A percentile compares a stretch with the other conserved stretches of the same genome.
Conservation (phyloP, 2,329 filamentous ascomycete species). For the Arthrobotrys pseudoclavata region DNA sequence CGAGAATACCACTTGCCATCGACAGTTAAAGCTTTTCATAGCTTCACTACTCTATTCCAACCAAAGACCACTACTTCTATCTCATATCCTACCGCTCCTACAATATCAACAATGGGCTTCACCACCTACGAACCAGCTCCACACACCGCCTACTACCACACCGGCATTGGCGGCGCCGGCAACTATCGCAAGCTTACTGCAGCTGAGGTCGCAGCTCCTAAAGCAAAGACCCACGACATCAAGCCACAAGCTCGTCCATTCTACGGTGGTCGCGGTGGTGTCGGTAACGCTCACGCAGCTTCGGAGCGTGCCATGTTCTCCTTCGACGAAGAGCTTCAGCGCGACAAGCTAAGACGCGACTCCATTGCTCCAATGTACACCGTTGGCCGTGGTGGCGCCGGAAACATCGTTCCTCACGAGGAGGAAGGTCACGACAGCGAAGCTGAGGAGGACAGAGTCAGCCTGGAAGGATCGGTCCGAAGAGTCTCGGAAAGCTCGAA, state of each 20-base stretch:
- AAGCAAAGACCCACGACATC: slow-evolving; percentile 67
- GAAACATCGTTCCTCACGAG: slow-evolving; percentile 69
- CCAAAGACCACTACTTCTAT: not conserved
- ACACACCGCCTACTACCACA: slow-evolving; percentile 68
- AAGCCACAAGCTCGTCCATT: slow-evolving; percentile 70
- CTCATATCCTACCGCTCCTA: slow-evolving; percentile 34
- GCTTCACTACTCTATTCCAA: slow-evolving; percentile 35
- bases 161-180: slow-evolving; percentile 71
- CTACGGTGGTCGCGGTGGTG: slow-evolving; percentile 77
- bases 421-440: slow-evolving; percentile 58
- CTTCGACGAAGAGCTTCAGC: slow-evolving; percentile 77
- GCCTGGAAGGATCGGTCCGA: slow-evolving; percentile 49
- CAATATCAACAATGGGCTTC: slow-evolving; percentile 65
- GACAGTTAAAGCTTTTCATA: slow-evolving; percentile 45
- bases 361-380: slow-evolving; percentile 72
- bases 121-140: slow-evolving; percentile 71
- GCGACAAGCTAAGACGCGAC: slow-evolving; percentile 71
- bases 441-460: slow-evolving; percentile 50
- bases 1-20: slow-evolving; percentile 23
- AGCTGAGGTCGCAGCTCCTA: slow-evolving; percentile 69
- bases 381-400: slow-evolving; percentile 76
- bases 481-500: slow-evolving; percentile 52
- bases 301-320: slow-evolving; percentile 73
- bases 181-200: slow-evolving; percentile 71
- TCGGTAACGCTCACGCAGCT: slow-evolving; percentile 74